Evolutionary conservation across 2,329 filamentous ascomycete species (phyloP), one percentile per base, ranked within the genome.

Genomic region (Teratosphaeria nubilosa): DNA sequence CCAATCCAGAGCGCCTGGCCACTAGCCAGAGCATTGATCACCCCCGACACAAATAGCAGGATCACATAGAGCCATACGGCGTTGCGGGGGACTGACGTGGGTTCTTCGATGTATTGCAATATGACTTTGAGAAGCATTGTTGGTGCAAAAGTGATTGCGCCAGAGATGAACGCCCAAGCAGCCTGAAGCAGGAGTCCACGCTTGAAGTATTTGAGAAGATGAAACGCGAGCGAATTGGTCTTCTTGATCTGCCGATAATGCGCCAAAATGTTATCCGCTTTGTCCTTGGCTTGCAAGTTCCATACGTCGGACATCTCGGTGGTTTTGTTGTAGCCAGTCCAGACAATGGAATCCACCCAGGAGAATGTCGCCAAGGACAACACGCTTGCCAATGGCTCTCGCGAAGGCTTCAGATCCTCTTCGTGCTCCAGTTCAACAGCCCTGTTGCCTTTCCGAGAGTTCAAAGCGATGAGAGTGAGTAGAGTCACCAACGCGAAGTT

Each of bases 11-110:
- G 80, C 9, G 90, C 89, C 72, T 94, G 88, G 22, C 88, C 89
- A 72, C 94, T 90, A 32, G 86, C 86, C 24, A 95, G 79, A 5
- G 92, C 94, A 59, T 91, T 88, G 25, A 94, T 76, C 48, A 88
- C 80, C 59, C 94, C 91, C 7, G 91, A 87, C 48, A 91, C 79
- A 48, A 95, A 92, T 7, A 99, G 82, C 1, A 96, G 80, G 53
- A 95, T 90, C 53, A 97, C 94, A 67, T 92, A 96, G 55, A 99
- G 84, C 94, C 94, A 99, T 24, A 95, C 86, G 20, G 96, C 91
- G 70, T 94, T 97, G 54, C 81, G 76, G 0, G 94, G 91, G 0
- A 87, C 87, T 3, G 79, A 77, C 0, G 83, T 80, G 1, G 91
- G 91, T 57, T 87, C 79, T 74, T 99, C 91, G n/a, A 97, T 87